These are phyloP conservation scores for Penicillium desertorum DNA, from an alignment of 495 filamentous ascomycete genomes.

Conservation along the genomic window DNA sequence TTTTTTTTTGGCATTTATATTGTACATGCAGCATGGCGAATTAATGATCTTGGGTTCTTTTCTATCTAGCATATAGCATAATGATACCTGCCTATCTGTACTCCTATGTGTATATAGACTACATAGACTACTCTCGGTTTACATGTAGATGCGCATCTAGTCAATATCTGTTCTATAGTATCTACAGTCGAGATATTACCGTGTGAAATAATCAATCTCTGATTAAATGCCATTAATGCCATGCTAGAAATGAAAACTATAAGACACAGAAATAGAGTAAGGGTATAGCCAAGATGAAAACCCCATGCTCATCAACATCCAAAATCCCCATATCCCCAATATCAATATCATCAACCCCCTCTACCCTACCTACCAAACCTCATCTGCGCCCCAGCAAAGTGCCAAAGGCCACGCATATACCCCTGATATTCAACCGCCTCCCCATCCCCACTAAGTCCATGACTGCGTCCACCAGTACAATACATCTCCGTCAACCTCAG, in stretches of 20 bases:
- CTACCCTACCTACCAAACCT: slow-evolving; percentile 69
- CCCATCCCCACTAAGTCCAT: slow-evolving; percentile 35
- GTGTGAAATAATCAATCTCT: too few species aligned
- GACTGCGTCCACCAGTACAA: slow-evolving; percentile 49
- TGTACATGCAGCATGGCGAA: slow-evolving; percentile 1
- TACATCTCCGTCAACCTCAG: slow-evolving; percentile 93
- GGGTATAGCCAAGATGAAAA: slow-evolving; percentile 2
- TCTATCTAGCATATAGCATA: slow-evolving; percentile 12
- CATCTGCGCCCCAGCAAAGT: slow-evolving; percentile 84
- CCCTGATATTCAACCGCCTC: slow-evolving; percentile 86
- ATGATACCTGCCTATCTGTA: slow-evolving; percentile 18
- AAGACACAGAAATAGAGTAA: background rate
- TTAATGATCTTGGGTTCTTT: background rate
- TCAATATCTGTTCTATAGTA: too few species aligned
- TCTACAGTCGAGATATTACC: too few species aligned
- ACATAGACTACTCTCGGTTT: too few species aligned
- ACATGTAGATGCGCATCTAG: too few species aligned
- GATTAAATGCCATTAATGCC: background rate
- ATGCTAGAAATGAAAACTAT: background rate
- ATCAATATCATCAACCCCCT: background rate
- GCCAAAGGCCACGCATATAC: slow-evolving; percentile 79
- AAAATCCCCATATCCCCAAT: background rate
- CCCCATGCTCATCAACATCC: background rate
- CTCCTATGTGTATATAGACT: too few species aligned
- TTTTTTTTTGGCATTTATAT: background rate